phyloP scores from a whole-genome alignment of 352 stramenopile genomes.

The Pythium brachiatum region DNA sequence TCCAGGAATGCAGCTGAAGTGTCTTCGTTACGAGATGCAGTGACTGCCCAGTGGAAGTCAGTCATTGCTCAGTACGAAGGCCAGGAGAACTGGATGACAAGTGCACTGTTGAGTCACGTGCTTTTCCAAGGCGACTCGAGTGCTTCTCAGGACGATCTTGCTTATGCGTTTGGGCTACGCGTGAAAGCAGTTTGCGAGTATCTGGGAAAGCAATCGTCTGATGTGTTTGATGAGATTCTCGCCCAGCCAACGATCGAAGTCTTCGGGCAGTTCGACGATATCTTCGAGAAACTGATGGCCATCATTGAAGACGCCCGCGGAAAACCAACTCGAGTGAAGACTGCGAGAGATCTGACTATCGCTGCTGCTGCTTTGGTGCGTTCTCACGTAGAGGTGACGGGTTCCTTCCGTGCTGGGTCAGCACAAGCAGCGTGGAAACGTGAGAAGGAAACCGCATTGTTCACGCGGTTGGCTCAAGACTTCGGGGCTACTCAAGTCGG shows the following conservation, averaged over 20 bases:
- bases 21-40: slow-evolving; percentile 10
- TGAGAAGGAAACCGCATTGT: slow-evolving; percentile 38
- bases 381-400: slow-evolving; percentile 7
- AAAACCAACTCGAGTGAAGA: slow-evolving; percentile 5
- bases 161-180: slow-evolving; percentile 46
- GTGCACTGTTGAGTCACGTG: slow-evolving; percentile 44
- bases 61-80: slow-evolving; percentile 27
- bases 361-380: slow-evolving; percentile 13
- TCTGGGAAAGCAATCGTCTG: slow-evolving; percentile 20
- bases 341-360: slow-evolving; percentile 29
- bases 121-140: slow-evolving; percentile 17
- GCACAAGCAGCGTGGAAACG: slow-evolving; percentile 29
- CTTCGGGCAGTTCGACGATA: slow-evolving; percentile 16
- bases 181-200: slow-evolving; percentile 48
- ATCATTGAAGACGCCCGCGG: slow-evolving; percentile 26
- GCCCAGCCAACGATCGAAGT: slow-evolving; percentile 22
- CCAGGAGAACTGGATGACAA: slow-evolving; percentile 27
- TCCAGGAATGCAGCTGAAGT: background rate
- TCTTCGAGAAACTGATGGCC: slow-evolving; percentile 36
- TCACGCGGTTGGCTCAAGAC: slow-evolving; percentile 32
- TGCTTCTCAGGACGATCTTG: background rate
- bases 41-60: slow-evolving; percentile 23
- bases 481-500: slow-evolving; percentile 25
- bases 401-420: background rate
- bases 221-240: slow-evolving; percentile 24